These are phyloP conservation scores for Ascochyta pisi DNA, from an alignment of 2,329 filamentous ascomycete genomes.

Conservation along the genomic window DNA sequence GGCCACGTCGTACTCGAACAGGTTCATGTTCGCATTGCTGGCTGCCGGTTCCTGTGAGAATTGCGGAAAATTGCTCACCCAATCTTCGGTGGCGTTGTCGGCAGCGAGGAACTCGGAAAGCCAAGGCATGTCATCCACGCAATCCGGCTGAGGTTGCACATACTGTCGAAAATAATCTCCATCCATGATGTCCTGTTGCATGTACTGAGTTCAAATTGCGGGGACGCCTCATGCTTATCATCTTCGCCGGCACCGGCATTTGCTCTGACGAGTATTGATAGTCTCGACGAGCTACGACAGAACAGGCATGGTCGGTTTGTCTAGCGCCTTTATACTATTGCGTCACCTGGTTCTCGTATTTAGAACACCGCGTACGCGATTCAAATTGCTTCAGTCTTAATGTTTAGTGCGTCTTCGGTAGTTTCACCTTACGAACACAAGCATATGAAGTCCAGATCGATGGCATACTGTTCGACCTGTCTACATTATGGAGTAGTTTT, in stretches of 20 bases:
- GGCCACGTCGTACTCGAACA: constrained; percentile 5
- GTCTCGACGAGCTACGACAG: not conserved
- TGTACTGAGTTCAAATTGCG: constrained; percentile 1
- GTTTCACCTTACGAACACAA: too few species aligned
- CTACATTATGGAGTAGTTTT: too few species aligned
- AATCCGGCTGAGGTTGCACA: not conserved
- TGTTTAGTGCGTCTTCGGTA: too few species aligned
- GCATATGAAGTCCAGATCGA: too few species aligned
- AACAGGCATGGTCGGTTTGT: not conserved
- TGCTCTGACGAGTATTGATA: not conserved
- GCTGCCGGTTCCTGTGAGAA: not conserved
- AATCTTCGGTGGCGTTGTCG: constrained; percentile 7
- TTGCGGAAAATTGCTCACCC: constrained; percentile 6
- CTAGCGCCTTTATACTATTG: not conserved
- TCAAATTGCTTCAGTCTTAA: too few species aligned
- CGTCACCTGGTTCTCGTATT: not conserved
- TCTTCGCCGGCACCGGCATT: constrained; percentile 14
- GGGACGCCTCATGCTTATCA: constrained; percentile 4
- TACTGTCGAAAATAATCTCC: constrained; percentile 6
- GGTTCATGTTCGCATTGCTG: not conserved
- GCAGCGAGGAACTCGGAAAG: constrained; percentile 12
- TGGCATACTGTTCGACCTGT: too few species aligned
- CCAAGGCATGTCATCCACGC: constrained; percentile 10
- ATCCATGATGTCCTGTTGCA: constrained; percentile 6
- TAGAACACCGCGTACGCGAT: too few species aligned